A percentile compares a stretch with the other conserved stretches of the same genome.
These are phyloP conservation scores for Aspergillus ochraceus DNA, from an alignment of 2,329 filamentous ascomycete species.

Conservation along the genomic window DNA sequence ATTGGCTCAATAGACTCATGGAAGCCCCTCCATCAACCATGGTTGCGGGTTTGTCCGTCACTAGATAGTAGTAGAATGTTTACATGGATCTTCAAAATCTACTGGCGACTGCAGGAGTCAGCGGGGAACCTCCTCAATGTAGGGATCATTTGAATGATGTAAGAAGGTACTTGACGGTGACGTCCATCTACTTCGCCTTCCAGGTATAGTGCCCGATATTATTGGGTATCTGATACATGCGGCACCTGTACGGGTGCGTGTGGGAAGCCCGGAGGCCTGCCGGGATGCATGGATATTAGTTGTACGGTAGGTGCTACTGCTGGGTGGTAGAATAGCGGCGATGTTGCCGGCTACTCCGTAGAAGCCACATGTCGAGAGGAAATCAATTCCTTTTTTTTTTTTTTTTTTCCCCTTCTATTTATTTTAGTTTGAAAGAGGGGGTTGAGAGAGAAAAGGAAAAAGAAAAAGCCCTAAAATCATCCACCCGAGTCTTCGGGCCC, in stretches of 20 bases:
- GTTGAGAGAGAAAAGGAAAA: neutral
- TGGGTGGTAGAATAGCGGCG: too few species aligned
- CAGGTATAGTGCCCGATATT: neutral
- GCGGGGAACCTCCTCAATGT: neutral
- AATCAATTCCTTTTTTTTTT: neutral
- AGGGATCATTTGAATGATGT: neutral
- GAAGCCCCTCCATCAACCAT: slow-evolving; percentile 15
- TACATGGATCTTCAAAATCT: slow-evolving; percentile 1
- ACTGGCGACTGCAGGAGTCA: neutral
- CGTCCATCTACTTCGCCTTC: neutral
- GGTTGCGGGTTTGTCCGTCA: slow-evolving; percentile 12
- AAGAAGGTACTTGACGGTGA: neutral
- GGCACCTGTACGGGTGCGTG: neutral
- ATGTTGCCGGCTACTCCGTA: neutral
- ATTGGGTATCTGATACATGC: neutral
- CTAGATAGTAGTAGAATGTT: neutral
- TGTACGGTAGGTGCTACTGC: too few species aligned
- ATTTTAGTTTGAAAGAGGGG: neutral
- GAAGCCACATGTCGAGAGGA: neutral
- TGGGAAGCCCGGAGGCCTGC: neutral
- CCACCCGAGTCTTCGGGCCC: slow-evolving; percentile 4
- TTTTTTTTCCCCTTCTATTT: neutral
- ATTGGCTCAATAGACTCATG: neutral
- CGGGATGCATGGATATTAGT: too few species aligned
- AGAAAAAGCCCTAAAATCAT: neutral